Conservation (phyloP, 495 filamentous ascomycete genomes). For the Trichodelitschia bisporula region DNA sequence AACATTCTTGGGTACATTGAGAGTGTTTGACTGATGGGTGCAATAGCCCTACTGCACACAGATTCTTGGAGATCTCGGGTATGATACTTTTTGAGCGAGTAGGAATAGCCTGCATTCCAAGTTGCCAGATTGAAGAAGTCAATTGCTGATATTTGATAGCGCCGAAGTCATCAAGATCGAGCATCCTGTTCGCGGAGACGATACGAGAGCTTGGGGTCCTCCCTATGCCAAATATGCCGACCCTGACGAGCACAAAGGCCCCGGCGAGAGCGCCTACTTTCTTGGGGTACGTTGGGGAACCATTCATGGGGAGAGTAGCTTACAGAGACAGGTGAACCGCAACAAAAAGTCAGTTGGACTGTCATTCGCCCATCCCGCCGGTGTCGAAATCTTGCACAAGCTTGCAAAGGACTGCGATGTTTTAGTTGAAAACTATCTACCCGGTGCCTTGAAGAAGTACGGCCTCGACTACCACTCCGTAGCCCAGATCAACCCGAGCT, state of each 20-base stretch:
- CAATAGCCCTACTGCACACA: slow-evolving; percentile 86
- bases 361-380: slow-evolving; percentile 64
- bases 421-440: slow-evolving; percentile 91
- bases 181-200: slow-evolving; percentile 75
- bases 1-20: background rate
- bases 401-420: slow-evolving; percentile 72
- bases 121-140: slow-evolving; percentile 4
- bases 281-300: slow-evolving; percentile 33
- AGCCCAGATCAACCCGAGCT: slow-evolving; percentile 46
- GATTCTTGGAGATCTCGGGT: slow-evolving; percentile 92
- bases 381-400: slow-evolving; percentile 64
- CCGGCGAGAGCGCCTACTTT: slow-evolving; percentile 90
- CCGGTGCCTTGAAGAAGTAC: slow-evolving; percentile 78
- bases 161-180: slow-evolving; percentile 95
- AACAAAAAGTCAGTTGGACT: slow-evolving; percentile 91
- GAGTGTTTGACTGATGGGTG: background rate
- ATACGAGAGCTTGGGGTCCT: slow-evolving; percentile 90
- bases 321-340: slow-evolving; percentile 45
- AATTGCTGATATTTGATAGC: slow-evolving; percentile 19
- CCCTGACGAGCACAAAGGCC: slow-evolving; percentile 34
- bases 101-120: slow-evolving; percentile 4
- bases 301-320: background rate
- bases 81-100: slow-evolving; percentile 18
- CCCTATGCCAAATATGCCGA: slow-evolving; percentile 59
- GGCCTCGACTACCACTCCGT: slow-evolving; percentile 64